phyloP scores from a whole-genome alignment of 139 green algal species.

The Closterium sp. region DNA sequence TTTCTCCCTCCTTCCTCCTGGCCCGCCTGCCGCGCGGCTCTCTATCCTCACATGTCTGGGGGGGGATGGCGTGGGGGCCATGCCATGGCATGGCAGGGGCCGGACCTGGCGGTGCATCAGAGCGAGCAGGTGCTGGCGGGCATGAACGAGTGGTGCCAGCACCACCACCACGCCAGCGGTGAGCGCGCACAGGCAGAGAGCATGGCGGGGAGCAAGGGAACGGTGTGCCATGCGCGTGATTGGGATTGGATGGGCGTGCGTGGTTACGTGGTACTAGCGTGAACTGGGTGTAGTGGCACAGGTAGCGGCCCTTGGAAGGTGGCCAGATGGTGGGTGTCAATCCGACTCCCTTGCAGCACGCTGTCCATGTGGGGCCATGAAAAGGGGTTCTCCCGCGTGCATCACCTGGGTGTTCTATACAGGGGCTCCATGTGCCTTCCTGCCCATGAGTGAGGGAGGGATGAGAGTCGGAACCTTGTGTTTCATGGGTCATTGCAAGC shows the following conservation, averaged over 20 bases:
- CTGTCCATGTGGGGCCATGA: too few relatives aligned
- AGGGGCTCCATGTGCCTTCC: too few relatives aligned
- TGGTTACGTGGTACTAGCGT: background rate
- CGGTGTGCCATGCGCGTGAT: background rate
- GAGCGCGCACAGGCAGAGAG: background rate
- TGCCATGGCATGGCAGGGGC: conserved; percentile 60
- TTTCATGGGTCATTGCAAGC: too few relatives aligned
- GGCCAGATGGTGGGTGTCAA: too few relatives aligned
- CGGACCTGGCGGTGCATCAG: conserved; percentile 82
- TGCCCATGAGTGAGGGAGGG: too few relatives aligned
- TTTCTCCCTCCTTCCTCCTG: background rate
- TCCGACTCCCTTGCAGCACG: too few relatives aligned
- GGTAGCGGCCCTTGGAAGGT: too few relatives aligned
- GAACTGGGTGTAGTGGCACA: background rate
- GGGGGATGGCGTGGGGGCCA: background rate
- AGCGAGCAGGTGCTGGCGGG: conserved; percentile 70
- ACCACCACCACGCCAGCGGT: conserved; percentile 77
- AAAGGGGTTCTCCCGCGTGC: too few relatives aligned
- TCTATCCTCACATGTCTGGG: too few relatives aligned
- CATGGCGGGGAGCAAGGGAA: background rate
- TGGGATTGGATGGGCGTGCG: too few relatives aligned
- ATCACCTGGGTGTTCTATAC: too few relatives aligned
- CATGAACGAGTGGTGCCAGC: conserved; percentile 92
- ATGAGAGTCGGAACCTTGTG: too few relatives aligned
- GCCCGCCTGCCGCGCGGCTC: background rate